A percentile compares a stretch with the other conserved stretches of the same genome.
These are phyloP conservation scores for Allantophomopsis lycopodina DNA, from an alignment of 2,329 filamentous ascomycete genomes.

Conservation along the genomic window DNA sequence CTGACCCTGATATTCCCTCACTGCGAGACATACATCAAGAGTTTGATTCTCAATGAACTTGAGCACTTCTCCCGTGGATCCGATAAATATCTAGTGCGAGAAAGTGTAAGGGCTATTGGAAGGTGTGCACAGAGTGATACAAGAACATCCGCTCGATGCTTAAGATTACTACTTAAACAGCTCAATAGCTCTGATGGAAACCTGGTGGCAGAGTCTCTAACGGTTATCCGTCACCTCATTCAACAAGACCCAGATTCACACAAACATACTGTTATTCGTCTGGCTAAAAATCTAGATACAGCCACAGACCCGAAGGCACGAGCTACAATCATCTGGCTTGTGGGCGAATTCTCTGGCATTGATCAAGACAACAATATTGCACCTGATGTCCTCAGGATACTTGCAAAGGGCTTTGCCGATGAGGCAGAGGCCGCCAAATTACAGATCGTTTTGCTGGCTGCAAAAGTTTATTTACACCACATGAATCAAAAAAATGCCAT, in stretches of 20 bases:
- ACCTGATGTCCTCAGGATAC: constrained; percentile 77
- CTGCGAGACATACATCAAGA: constrained; percentile 61
- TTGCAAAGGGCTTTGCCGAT: constrained; percentile 71
- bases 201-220: constrained; percentile 82
- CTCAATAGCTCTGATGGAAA: constrained; percentile 80
- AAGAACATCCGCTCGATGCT: constrained; percentile 60
- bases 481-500: constrained; percentile 41
- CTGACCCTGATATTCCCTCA: constrained; percentile 85
- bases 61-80: constrained; percentile 78
- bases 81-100: constrained; percentile 67
- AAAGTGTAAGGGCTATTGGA: constrained; percentile 85
- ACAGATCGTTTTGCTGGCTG: constrained; percentile 82
- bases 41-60: constrained; percentile 79
- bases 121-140: constrained; percentile 75
- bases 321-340: constrained; percentile 93
- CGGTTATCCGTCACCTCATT: constrained; percentile 89
- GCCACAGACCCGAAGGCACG: constrained; percentile 78
- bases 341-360: constrained; percentile 80
- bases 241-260: constrained; percentile 79
- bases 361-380: constrained; percentile 81
- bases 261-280: constrained; percentile 68
- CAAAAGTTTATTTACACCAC: constrained; percentile 93
- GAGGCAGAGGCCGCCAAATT: constrained; percentile 80
- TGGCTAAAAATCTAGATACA: constrained; percentile 84
- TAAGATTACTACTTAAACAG: constrained; percentile 72